Conservation (phyloP, 1,284 basidiomycete genomes). For the Microbotryomycetes sp. region DNA sequence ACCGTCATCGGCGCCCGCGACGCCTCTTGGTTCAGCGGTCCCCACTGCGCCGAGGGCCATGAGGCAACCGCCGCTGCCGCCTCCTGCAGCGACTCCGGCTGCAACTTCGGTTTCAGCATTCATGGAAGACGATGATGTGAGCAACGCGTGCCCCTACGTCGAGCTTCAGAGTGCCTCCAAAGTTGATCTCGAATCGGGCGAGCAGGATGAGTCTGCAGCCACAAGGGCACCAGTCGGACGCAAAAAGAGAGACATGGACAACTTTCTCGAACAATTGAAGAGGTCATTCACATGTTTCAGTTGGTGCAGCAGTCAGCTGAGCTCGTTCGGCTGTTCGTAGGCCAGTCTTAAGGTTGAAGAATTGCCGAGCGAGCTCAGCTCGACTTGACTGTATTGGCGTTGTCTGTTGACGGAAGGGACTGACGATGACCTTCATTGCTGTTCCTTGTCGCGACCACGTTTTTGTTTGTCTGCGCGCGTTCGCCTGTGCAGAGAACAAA, state of each 20-base stretch:
- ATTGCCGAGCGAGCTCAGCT: background rate
- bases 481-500: slow-evolving; percentile 64
- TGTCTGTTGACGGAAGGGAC: background rate
- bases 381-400: background rate
- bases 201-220: background rate
- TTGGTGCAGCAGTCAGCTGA: background rate
- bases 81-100: slow-evolving; percentile 47
- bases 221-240: slow-evolving; percentile 55
- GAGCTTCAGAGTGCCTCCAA: slow-evolving; percentile 13
- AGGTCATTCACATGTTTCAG: slow-evolving; percentile 48
- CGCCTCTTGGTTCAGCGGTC: background rate
- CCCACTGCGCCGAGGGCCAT: slow-evolving; percentile 11
- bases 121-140: slow-evolving; percentile 41
- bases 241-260: slow-evolving; percentile 87
- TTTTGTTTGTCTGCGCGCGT: background rate
- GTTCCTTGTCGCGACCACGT: background rate
- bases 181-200: slow-evolving; percentile 54
- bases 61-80: background rate
- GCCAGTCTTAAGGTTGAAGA: no score
- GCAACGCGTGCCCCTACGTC: slow-evolving; percentile 37
- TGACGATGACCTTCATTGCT: slow-evolving; percentile 18
- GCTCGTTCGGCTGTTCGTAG: no score
- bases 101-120: slow-evolving; percentile 40
- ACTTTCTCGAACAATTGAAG: slow-evolving; percentile 88
- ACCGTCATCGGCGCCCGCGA: slow-evolving; percentile 8